Conservation (phyloP, 768 basidiomycete genomes). For the Hygrophoropsis aurantiaca region DNA sequence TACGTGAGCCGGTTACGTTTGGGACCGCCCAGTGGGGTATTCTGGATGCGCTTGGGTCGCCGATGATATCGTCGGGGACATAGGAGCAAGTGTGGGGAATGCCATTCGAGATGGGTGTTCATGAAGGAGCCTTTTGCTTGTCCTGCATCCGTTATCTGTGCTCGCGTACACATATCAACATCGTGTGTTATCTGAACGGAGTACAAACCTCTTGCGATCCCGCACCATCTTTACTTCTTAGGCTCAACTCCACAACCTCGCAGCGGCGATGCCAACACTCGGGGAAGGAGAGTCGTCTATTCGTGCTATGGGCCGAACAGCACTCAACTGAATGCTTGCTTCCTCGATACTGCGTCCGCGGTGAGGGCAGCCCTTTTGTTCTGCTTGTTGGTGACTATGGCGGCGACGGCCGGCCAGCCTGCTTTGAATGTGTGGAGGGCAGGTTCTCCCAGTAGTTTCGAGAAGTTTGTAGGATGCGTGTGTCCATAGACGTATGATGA, state of each 20-base stretch:
- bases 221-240: conserved; percentile 90
- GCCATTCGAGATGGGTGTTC: too few relatives aligned
- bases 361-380: conserved; percentile 48
- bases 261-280: conserved; percentile 85
- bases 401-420: conserved; percentile 96
- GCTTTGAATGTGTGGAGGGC: conserved; percentile 66
- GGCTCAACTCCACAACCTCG: conserved; percentile 80
- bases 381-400: conserved; percentile 60
- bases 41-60: too few relatives aligned
- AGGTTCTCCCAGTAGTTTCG: conserved; percentile 86
- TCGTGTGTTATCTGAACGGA: too few relatives aligned
- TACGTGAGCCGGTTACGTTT: too few relatives aligned
- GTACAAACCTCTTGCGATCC: conserved; percentile 92
- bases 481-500: conserved; percentile 91
- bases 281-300: conserved; percentile 68
- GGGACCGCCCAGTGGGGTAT: too few relatives aligned
- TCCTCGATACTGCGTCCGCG: conserved; percentile 49
- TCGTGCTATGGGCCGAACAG: conserved; percentile 49
- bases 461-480: conserved; percentile 88
- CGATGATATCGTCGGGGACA: too few relatives aligned
- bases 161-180: too few relatives aligned
- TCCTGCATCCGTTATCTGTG: too few relatives aligned
- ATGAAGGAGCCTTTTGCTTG: too few relatives aligned
- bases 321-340: conserved; percentile 30
- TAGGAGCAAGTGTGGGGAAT: too few relatives aligned